These are phyloP conservation scores for Prinsepia uniflora DNA, from an alignment of 306 rosid species.

Conservation along the genomic window DNA sequence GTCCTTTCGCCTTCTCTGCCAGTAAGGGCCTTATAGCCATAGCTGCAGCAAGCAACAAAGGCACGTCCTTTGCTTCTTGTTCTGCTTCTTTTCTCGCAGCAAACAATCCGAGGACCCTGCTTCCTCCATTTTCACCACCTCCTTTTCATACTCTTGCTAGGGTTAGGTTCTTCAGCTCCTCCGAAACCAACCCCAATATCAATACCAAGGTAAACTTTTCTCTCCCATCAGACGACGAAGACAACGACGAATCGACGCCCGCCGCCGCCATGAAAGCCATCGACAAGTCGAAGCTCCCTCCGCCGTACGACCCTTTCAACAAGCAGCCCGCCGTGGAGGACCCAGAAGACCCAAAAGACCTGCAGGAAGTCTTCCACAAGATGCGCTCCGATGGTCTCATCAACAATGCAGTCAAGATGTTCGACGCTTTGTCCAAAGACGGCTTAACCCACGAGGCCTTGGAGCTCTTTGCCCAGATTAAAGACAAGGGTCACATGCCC, in stretches of 20 bases:
- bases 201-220: constrained; percentile 40
- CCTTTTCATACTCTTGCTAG: not conserved
- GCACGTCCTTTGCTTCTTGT: not conserved
- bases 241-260: not conserved
- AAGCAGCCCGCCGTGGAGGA: constrained; percentile 52
- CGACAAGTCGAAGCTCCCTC: constrained; percentile 26
- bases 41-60: not conserved
- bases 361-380: constrained; percentile 64
- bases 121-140: not conserved
- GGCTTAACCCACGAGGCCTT: constrained; percentile 73
- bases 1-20: not conserved
- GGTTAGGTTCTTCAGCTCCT: constrained; percentile 12
- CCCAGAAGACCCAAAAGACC: constrained; percentile 57
- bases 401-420: constrained; percentile 75
- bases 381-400: constrained; percentile 54
- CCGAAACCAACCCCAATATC: constrained; percentile 19
- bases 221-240: constrained; percentile 32
- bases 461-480: constrained; percentile 61
- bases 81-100: not conserved
- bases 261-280: not conserved
- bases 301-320: constrained; percentile 57
- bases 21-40: not conserved
- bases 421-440: constrained; percentile 81
- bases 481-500: constrained; percentile 77
- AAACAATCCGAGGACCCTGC: not conserved